A percentile compares a stretch with the other conserved stretches of the same genome.
Evolutionary conservation across 2,329 filamentous ascomycete species (phyloP).

Genomic region (Parastagonospora avenae): DNA sequence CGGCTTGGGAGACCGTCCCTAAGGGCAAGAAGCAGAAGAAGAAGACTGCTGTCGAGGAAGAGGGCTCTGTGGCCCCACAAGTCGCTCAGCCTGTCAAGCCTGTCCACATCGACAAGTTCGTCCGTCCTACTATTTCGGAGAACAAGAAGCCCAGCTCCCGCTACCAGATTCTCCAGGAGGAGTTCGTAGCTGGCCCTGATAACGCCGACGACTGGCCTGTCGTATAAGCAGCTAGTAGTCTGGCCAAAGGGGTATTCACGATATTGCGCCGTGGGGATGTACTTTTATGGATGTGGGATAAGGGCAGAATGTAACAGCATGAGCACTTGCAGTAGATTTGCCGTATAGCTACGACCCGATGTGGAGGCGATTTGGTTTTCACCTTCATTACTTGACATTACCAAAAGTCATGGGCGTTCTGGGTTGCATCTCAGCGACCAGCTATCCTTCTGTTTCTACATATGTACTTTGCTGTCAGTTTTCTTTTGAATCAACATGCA

Average conservation of each 20-base stretch:
- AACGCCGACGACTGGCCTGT: constrained; percentile 50
- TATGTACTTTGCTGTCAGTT: constrained; percentile 13
- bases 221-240: constrained; percentile 26
- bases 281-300: neutral
- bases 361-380: constrained; percentile 8
- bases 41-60: constrained; percentile 55
- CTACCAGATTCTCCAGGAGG: constrained; percentile 36
- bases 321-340: neutral
- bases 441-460: constrained; percentile 8
- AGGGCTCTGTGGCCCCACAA: constrained; percentile 21
- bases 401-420: constrained; percentile 17
- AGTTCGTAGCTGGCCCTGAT: constrained; percentile 32
- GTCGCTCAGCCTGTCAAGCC: constrained; percentile 25
- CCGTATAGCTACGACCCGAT: neutral
- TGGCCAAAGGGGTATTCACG: no score
- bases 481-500: constrained; percentile 1
- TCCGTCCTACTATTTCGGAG: constrained; percentile 27
- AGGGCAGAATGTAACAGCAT: neutral
- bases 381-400: constrained; percentile 6
- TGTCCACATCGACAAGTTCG: constrained; percentile 16
- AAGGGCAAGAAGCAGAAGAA: constrained; percentile 61
- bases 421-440: constrained; percentile 13
- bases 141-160: constrained; percentile 36
- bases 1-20: constrained; percentile 66
- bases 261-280: neutral